Conservation (phyloP, 2,329 filamentous ascomycete genomes). For the Fusarium sp. region DNA sequence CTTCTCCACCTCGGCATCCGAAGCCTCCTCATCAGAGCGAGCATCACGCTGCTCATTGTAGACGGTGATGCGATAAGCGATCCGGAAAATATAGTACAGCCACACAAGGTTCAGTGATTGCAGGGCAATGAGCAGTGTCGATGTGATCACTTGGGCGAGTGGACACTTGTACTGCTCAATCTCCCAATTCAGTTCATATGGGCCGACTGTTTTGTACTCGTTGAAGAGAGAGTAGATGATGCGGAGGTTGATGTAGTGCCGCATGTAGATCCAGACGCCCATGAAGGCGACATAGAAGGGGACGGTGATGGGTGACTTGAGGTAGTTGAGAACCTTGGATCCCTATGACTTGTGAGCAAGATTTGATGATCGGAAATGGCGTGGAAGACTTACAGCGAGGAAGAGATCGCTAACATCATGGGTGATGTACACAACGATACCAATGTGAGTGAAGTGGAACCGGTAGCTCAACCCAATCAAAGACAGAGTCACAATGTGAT, state of each 20-base stretch:
- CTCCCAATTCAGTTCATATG: conserved; percentile 80
- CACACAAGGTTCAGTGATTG: conserved; percentile 84
- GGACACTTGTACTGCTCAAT: conserved; percentile 80
- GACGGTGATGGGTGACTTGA: conserved; percentile 79
- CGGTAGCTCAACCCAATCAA: conserved; percentile 89
- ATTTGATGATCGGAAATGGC: neutral
- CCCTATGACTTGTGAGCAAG: conserved; percentile 59
- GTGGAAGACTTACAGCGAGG: conserved; percentile 56
- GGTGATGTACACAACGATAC: conserved; percentile 90
- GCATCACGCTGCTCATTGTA: conserved; percentile 75
- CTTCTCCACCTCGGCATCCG: neutral
- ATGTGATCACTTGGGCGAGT: conserved; percentile 74
- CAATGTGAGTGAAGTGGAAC: conserved; percentile 96
- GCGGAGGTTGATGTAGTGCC: conserved; percentile 83
- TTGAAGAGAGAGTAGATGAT: conserved; percentile 81
- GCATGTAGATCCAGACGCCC: conserved; percentile 85
- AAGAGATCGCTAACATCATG: conserved; percentile 96
- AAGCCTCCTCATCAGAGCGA: conserved; percentile 73
- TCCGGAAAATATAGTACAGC: conserved; percentile 80
- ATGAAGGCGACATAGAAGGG: conserved; percentile 89
- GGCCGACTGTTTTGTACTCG: conserved; percentile 78
- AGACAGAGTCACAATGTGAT: conserved; percentile 87
- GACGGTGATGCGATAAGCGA: conserved; percentile 76
- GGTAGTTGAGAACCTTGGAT: conserved; percentile 90
- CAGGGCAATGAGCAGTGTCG: conserved; percentile 70